Percentiles rank a stretch among this genome's conserved stretches.
These are phyloP conservation scores for Carex scoparia DNA, from an alignment of 176 grass and related monocot species.

Conservation along the genomic window DNA sequence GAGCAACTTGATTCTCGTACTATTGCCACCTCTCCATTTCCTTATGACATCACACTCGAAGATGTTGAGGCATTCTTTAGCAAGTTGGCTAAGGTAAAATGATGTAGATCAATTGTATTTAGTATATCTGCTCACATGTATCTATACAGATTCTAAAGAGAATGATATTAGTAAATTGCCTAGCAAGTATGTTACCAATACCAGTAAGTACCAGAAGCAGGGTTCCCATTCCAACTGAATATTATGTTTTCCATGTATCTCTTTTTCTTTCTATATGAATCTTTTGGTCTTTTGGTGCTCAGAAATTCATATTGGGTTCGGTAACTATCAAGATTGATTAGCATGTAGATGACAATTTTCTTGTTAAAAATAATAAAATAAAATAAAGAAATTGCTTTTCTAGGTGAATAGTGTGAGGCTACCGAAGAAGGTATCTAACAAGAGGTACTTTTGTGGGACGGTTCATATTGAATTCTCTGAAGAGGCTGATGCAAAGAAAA, in stretches of 20 bases:
- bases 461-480: conserved; percentile 89
- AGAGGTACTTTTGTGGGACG: conserved; percentile 62
- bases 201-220: background rate
- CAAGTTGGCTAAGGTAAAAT: conserved; percentile 58
- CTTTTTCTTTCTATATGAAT: background rate
- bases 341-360: background rate
- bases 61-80: conserved; percentile 74
- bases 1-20: conserved; percentile 73
- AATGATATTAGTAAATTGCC: conserved; percentile 1
- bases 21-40: conserved; percentile 69
- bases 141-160: conserved; percentile 2
- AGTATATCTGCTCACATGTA: background rate
- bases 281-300: background rate
- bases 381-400: background rate
- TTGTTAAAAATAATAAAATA: background rate
- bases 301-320: background rate
- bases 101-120: background rate
- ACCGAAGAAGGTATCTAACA: conserved; percentile 64
- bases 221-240: background rate
- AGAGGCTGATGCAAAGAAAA: conserved; percentile 60
- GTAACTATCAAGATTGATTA: background rate
- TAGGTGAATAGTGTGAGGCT: conserved; percentile 95
- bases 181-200: background rate
- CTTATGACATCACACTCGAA: conserved; percentile 78
- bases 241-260: background rate